Conservation (phyloP, 2,329 filamentous ascomycete species). For the Ophiocordyceps sinensis region DNA sequence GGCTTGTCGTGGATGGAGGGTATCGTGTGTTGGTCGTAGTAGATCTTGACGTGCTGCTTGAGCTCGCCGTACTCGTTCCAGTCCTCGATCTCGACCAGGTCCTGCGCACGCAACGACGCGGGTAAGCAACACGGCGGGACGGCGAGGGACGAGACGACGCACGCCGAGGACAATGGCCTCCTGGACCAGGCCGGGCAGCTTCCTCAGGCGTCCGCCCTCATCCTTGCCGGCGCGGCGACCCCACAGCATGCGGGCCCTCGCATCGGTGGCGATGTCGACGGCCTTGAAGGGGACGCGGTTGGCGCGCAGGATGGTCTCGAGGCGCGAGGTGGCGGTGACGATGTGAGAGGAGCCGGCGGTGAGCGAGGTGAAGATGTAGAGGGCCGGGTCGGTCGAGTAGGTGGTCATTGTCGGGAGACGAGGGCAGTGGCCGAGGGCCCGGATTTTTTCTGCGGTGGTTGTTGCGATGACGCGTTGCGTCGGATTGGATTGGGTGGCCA, state of each 20-base stretch:
- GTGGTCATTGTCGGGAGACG: slow-evolving; percentile 17
- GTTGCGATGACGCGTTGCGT: too few species aligned
- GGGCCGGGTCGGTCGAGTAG: slow-evolving; percentile 48
- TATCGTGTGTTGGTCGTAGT: slow-evolving; percentile 47
- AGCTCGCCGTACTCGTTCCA: slow-evolving; percentile 99
- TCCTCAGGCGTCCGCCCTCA: slow-evolving; percentile 45
- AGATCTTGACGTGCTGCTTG: slow-evolving; percentile 65
- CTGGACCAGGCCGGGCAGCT: slow-evolving; percentile 80
- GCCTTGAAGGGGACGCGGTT: slow-evolving; percentile 91
- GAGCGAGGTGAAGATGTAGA: slow-evolving; percentile 93
- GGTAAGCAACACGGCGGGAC: neutral
- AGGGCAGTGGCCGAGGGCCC: too few species aligned
- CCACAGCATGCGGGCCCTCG: slow-evolving; percentile 80
- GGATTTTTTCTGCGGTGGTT: too few species aligned
- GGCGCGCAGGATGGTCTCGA: slow-evolving; percentile 91
- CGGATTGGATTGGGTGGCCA: too few species aligned
- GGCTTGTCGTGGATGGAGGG: slow-evolving; percentile 39
- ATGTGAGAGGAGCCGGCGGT: slow-evolving; percentile 94
- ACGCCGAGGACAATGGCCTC: slow-evolving; percentile 75
- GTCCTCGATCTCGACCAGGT: slow-evolving; percentile 87
- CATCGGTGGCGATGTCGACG: slow-evolving; percentile 80
- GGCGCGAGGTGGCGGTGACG: slow-evolving; percentile 84
- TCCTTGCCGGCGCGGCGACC: slow-evolving; percentile 67
- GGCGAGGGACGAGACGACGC: slow-evolving; percentile 23
- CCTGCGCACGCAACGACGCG: slow-evolving; percentile 33